Base-by-base conservation (phyloP, 108 stramenopile genomes). In the Nitzschia palea region DNA sequence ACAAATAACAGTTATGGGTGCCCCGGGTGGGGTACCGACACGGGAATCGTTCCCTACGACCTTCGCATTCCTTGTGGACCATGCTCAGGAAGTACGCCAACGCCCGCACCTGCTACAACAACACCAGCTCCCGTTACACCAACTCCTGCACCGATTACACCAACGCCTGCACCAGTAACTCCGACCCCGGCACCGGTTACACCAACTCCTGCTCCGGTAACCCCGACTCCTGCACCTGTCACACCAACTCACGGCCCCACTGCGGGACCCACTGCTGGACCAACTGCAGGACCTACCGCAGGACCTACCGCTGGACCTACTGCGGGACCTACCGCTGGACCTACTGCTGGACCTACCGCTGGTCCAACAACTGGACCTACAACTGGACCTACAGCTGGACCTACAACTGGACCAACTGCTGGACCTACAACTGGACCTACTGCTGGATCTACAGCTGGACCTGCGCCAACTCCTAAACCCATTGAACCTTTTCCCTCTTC, bases 381-480 rank as follows among this genome's bases (percentile, higher is more conserved):
- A 8, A 9, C 55, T 26, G 31, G 55, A 32, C 55, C 55, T 56
- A 56, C 55, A 10, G 55, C 30, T 32, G 55, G 55, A 14, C 55
- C 55, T 17, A 30, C 30, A 6, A 6, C 30, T 32, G 55, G 30
- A 32, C 55, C 55, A 18, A 56, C 55, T 9, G 6, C n/a, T n/a
- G n/a, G n/a, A n/a, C n/a, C n/a, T n/a, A n/a, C n/a, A n/a, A n/a
- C n/a, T n/a, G n/a, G n/a, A n/a, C n/a, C n/a, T n/a, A n/a, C n/a
- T n/a, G n/a, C n/a, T 26, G 55, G 55, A 28, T 29, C 55, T 32
- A 56, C 55, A 10, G 6, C 55, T 56, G 55, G 55, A 26, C 55
- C 55, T 32, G 31, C 55, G n/a, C n/a, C n/a, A n/a, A n/a, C n/a
- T n/a, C n/a, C n/a, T n/a, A n/a, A n/a, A n/a, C n/a, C n/a, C n/a